A percentile compares a stretch with the other conserved stretches of the same genome.
These are phyloP conservation scores for Epichloe elymi DNA, from an alignment of 2,329 filamentous ascomycete genomes.

Conservation along the genomic window DNA sequence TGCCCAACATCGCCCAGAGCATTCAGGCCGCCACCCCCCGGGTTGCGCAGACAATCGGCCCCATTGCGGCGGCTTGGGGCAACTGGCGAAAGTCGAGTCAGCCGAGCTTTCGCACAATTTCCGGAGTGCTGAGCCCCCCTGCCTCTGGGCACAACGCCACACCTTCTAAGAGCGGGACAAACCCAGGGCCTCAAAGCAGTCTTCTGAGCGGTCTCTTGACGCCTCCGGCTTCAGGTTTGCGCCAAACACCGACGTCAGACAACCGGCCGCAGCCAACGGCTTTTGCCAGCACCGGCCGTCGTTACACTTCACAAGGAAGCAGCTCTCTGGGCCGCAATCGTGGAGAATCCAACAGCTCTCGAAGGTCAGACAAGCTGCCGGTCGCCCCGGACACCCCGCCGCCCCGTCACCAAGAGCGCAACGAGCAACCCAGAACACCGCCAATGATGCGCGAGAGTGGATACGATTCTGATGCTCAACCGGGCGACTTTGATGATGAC, in stretches of 20 bases:
- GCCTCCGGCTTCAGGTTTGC: conserved; percentile 65
- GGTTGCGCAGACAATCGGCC: conserved; percentile 68
- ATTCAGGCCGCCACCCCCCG: conserved; percentile 65
- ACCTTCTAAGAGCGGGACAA: conserved; percentile 48
- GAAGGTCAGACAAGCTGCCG: conserved; percentile 27
- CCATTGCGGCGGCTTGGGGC: conserved; percentile 80
- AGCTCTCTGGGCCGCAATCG: conserved; percentile 13
- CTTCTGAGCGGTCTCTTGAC: conserved; percentile 75
- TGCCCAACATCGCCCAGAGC: conserved; percentile 66
- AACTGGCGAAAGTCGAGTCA: conserved; percentile 72
- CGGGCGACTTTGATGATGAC: conserved; percentile 45
- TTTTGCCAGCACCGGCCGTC: conserved; percentile 46
- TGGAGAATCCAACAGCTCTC: conserved; percentile 19
- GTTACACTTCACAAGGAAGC: conserved; percentile 35
- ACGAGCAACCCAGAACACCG: conserved; percentile 38
- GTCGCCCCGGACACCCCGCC: conserved; percentile 28
- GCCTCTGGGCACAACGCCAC: conserved; percentile 32
- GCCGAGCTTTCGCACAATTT: conserved; percentile 32
- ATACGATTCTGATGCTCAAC: conserved; percentile 49
- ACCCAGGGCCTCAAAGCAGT: conserved; percentile 36
- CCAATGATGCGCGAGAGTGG: conserved; percentile 46
- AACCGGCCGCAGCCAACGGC: conserved; percentile 41
- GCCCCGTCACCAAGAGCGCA: conserved; percentile 22
- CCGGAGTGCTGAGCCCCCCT: conserved; percentile 35
- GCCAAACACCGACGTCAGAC: conserved; percentile 40